Conservation (phyloP, 768 basidiomycete genomes). For the Boletellus ananiceps region DNA sequence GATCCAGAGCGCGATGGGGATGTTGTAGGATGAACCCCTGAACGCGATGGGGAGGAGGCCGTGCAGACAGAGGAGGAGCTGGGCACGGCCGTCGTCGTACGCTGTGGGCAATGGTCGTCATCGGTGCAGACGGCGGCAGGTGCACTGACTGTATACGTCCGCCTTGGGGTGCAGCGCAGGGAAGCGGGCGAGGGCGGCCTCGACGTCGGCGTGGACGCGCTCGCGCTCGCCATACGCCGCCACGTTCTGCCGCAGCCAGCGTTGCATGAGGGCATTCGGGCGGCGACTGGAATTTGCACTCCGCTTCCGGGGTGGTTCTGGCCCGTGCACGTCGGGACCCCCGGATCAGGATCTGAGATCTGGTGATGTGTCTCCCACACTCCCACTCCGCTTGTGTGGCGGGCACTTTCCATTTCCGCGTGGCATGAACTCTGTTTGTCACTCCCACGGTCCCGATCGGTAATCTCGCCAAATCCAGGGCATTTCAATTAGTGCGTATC, state of each 20-base stretch:
- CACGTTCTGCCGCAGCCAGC: conserved; percentile 66
- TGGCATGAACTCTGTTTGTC: conserved; percentile 22
- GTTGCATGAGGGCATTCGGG: conserved; percentile 23
- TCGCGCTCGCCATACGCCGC: conserved; percentile 52
- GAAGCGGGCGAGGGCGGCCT: conserved; percentile 50
- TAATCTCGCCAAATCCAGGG: conserved; percentile 28
- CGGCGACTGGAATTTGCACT: conserved; percentile 7
- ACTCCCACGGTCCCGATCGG: conserved; percentile 19
- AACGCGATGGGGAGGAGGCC: conserved; percentile 88
- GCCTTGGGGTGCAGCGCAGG: conserved; percentile 69
- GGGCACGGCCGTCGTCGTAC: conserved; percentile 91
- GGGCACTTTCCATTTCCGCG: conserved; percentile 45
- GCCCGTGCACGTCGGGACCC: conserved; percentile 12
- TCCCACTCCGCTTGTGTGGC: conserved; percentile 45
- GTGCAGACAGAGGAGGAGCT: conserved; percentile 85
- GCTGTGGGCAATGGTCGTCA: conserved; percentile 40
- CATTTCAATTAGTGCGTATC: conserved; percentile 30
- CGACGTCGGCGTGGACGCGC: conserved; percentile 60
- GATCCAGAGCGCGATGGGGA: conserved; percentile 88
- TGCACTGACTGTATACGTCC: conserved; percentile 61
- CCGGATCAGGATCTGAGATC: conserved; percentile 25
- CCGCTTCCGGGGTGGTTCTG: conserved; percentile 8
- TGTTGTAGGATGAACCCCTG: conserved; percentile 78
- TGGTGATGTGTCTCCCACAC: conserved; percentile 16
- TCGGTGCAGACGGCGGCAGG: too few relatives aligned